Evolutionary conservation across 176 grass and related monocot genomes (phyloP), one percentile per base, ranked within the genome.

Genomic region (Avena atlantica): DNA sequence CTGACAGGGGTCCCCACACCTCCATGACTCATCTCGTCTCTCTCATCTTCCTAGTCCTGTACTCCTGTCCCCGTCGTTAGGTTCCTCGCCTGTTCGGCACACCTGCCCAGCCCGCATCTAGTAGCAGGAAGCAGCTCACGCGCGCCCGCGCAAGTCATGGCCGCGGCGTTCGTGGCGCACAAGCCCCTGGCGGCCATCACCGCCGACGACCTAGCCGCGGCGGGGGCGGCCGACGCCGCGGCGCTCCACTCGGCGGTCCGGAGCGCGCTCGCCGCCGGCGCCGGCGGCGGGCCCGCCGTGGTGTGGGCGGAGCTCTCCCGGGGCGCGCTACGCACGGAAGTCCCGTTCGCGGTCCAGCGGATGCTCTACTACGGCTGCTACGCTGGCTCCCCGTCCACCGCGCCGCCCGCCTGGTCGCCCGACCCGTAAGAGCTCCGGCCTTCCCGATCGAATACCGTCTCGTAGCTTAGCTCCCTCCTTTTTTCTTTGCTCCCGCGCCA

Each of bases 291-390:
- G 15, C 78, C 88, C 12, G 75, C 87, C 31, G 85, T 70, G 77
- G 88, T 86, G 79, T 98, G 96, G 97, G 42, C 56, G 57, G 90
- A 91, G 79, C 91, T 98, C 84, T 90, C 82, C 36, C 69, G 65
- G 29, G 31, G 24, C 34, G 76, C 87, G 70, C 87, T 98, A 71
- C 72, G 61, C 37, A 90, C 90, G 6, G 49, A 53, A n/a, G 45
- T 96, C 20, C 97, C 97, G 34, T 96, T 98, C 80, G 84, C 90
- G 66, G 65, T 96, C 37, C 93, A 98, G 78, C 96, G 92, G 72
- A 94, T 98, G 92, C 88, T 98, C 92, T 98, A 96, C 91, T 90
- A 98, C 62, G 93, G 96, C 71, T 98, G 93, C 88, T 98, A 83
- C 73, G 87, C 78, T 63, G 81, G 80, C 8, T 88, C 60, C 83